Evolutionary conservation across 1,139 yeast genomes (phyloP), one percentile per base, ranked within the genome.

Genomic region (Suhomyces ambrosiae): DNA sequence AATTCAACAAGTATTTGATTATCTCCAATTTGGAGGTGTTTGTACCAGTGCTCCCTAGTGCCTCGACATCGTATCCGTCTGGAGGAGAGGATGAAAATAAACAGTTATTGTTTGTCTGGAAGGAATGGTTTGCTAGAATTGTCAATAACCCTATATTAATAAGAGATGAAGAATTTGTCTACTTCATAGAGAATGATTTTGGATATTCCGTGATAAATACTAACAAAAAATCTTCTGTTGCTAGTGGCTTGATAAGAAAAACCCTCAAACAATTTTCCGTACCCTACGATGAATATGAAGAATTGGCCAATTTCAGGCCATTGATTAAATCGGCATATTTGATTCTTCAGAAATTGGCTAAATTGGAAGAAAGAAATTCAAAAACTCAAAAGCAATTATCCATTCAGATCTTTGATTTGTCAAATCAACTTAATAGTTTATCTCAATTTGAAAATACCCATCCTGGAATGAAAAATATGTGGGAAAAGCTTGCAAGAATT

Each of bases 201-300:
- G 90, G 88, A 23, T 84, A 85, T 56, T 69, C 82, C 2, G 90
- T 88, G 6, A 76, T 80, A 31, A 79, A 76, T 48, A 65, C 72
- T 41, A 71, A 76, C 18, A 70, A 76, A 38, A 74, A 80, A 38
- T 61, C 71, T 18, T 74, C 81, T 1, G 71, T 86, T 66, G 70
- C 97, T 68, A 81, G 95, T 19, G 98, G 97, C 0, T 60, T 92
- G 27, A 79, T 83, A 45, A 76, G 98, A 35, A 86, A 86, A 57
- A 90, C 97, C 2, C 72, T 92, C 54, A 92, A 92, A 58, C 98
- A 92, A 58, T 74, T 90, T 39, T 84, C 87, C 19, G 87, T 94
- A 1, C 98, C 98, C 0, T 86, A 83, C 52, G 98, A 94, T 60
- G 94, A 88, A 32, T 83, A 80, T 34, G 73, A 75, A 27, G 94